These are phyloP conservation scores for Penicillium sp. DNA, from an alignment of 2,329 filamentous ascomycete genomes.

Conservation along the genomic window DNA sequence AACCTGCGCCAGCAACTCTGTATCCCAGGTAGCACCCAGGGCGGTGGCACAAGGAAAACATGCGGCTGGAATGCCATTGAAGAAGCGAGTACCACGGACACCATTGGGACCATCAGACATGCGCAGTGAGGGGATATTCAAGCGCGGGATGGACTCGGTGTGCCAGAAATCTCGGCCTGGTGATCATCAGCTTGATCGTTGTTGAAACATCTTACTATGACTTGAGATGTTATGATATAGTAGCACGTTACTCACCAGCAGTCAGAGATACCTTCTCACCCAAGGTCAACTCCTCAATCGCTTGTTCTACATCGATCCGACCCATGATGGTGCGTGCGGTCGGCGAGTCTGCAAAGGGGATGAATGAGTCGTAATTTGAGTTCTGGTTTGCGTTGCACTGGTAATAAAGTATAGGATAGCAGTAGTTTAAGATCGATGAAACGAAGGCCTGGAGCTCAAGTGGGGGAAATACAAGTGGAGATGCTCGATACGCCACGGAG, in stretches of 20 bases:
- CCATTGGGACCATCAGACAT: conserved; percentile 66
- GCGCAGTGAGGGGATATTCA: conserved; percentile 60
- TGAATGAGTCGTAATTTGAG: background rate
- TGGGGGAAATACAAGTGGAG: conserved; percentile 4
- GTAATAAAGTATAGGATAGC: no score
- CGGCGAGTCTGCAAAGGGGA: background rate
- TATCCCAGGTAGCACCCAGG: conserved; percentile 73
- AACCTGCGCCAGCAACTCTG: conserved; percentile 61
- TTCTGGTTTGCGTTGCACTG: no score
- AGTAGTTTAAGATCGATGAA: no score
- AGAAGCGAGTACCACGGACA: conserved; percentile 62
- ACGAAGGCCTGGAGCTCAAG: background rate
- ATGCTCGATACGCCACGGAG: conserved; percentile 13
- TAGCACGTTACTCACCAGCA: conserved; percentile 25
- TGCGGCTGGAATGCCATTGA: conserved; percentile 63
- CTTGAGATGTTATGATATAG: background rate
- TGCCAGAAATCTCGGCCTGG: conserved; percentile 59
- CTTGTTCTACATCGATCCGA: conserved; percentile 42
- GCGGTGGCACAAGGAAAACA: conserved; percentile 75
- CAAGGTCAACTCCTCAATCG: conserved; percentile 49
- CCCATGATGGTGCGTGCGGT: conserved; percentile 23
- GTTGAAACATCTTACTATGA: no score
- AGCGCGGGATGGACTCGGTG: conserved; percentile 57
- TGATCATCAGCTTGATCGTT: background rate
- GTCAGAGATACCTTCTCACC: conserved; percentile 53